Conservation (phyloP, 129 eudicot species). For the Erigeron canadensis region DNA sequence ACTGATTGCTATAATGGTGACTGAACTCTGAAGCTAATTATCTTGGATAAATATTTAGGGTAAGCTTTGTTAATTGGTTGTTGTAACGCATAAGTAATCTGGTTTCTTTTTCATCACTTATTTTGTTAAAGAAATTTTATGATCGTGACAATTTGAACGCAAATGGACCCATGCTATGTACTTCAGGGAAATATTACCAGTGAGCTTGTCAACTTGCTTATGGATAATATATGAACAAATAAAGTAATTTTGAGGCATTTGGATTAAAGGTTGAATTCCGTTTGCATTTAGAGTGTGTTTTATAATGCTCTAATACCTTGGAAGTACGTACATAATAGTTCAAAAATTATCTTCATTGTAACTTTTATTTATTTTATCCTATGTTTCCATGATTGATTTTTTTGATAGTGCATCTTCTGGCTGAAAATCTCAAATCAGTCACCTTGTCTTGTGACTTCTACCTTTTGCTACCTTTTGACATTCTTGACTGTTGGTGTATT, state of each 20-base stretch:
- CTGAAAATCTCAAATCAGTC: background rate
- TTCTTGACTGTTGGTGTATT: background rate
- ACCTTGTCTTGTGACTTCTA: background rate
- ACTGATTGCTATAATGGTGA: background rate
- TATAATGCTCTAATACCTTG: too few species aligned
- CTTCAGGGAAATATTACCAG: too few species aligned
- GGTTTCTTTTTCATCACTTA: background rate
- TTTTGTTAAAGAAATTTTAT: background rate
- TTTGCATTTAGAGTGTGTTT: too few species aligned
- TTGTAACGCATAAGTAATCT: background rate
- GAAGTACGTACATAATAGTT: too few species aligned
- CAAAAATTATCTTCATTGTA: too few species aligned
- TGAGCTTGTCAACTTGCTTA: too few species aligned
- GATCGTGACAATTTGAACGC: conserved; percentile 3
- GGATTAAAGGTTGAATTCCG: too few species aligned
- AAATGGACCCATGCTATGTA: too few species aligned
- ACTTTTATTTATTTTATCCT: too few species aligned
- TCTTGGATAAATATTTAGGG: background rate
- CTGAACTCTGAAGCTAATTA: conserved; percentile 4
- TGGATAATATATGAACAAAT: too few species aligned
- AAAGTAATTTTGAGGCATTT: too few species aligned
- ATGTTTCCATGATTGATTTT: too few species aligned
- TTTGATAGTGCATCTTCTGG: background rate
- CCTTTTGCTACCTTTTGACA: background rate
- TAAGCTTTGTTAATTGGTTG: background rate